phyloP scores from a whole-genome alignment of 2,329 filamentous ascomycete genomes.

The Verticillium nubilum region DNA sequence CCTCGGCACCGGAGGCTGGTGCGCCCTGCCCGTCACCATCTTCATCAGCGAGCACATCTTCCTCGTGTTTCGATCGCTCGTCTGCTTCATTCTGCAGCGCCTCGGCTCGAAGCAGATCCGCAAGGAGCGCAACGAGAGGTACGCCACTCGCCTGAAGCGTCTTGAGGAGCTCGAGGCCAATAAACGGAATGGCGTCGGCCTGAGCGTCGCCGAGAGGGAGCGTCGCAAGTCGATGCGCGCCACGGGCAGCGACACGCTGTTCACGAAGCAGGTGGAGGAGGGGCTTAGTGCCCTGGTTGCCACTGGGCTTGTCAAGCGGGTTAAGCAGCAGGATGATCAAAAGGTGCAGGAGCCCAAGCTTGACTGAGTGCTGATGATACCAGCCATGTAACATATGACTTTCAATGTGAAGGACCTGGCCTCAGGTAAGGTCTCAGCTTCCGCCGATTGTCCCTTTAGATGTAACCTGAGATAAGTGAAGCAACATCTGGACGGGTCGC shows the following conservation, averaged over 20 bases:
- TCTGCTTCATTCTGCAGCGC: constrained; percentile 28
- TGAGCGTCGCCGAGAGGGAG: constrained; percentile 29
- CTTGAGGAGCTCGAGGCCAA: constrained; percentile 35
- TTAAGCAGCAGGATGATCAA: constrained; percentile 8
- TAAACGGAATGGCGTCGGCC: constrained; percentile 23
- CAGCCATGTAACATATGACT: background rate
- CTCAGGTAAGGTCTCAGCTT: too few species aligned
- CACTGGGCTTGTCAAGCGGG: constrained; percentile 25
- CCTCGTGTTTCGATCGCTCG: constrained; percentile 48
- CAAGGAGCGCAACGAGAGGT: constrained; percentile 31
- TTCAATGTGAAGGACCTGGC: too few species aligned
- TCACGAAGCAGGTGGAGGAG: constrained; percentile 35
- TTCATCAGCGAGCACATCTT: constrained; percentile 72
- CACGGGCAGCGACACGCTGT: constrained; percentile 28
- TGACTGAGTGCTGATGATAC: background rate
- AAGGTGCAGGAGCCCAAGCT: constrained; percentile 4
- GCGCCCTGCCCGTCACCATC: constrained; percentile 62
- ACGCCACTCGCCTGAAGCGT: constrained; percentile 27
- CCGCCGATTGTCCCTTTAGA: too few species aligned
- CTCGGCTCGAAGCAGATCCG: constrained; percentile 35
- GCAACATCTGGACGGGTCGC: too few species aligned
- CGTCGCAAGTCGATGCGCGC: constrained; percentile 30
- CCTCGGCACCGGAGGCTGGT: constrained; percentile 51
- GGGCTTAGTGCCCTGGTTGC: constrained; percentile 29
- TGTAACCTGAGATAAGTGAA: too few species aligned